These are phyloP conservation scores for Tuber indicum DNA, from an alignment of 495 filamentous ascomycete species.

Conservation along the genomic window DNA sequence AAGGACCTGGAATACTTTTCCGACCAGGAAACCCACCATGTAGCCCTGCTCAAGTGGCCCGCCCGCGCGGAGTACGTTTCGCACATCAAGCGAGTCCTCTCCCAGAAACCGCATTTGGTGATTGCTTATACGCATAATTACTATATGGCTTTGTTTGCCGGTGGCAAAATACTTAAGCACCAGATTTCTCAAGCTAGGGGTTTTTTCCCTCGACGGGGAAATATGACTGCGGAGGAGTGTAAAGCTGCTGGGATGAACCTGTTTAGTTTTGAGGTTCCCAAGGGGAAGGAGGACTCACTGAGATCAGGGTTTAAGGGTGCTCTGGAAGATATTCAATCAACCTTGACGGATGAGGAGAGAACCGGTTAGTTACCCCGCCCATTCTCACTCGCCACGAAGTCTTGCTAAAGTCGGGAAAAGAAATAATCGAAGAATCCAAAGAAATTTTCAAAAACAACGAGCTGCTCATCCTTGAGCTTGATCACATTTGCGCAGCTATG, in stretches of 20 bases:
- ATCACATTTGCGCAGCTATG: constrained; percentile 25
- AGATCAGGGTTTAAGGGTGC: constrained; percentile 28
- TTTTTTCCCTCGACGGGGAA: constrained; percentile 31
- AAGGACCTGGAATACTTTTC: constrained; percentile 33
- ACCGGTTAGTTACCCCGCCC: constrained; percentile 12
- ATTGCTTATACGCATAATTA: constrained; percentile 39
- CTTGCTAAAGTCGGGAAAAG: constrained; percentile 9
- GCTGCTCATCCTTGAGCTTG: constrained; percentile 32
- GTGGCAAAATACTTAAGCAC: constrained; percentile 34
- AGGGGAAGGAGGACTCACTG: constrained; percentile 24
- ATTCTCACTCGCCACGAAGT: neutral
- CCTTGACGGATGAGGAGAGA: constrained; percentile 27
- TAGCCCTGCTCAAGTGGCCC: constrained; percentile 3
- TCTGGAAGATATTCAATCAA: constrained; percentile 20
- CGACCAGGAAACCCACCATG: constrained; percentile 6
- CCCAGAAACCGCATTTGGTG: constrained; percentile 33
- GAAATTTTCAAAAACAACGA: constrained; percentile 29
- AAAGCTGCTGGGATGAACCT: constrained; percentile 25
- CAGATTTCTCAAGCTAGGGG: constrained; percentile 24
- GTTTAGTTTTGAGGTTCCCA: constrained; percentile 35
- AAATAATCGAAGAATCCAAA: constrained; percentile 35
- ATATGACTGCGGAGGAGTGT: constrained; percentile 23
- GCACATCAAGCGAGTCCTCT: constrained; percentile 24
- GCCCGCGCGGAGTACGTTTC: constrained; percentile 12
- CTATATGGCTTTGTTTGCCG: constrained; percentile 42